Base-by-base conservation (phyloP, 208 protist species). In the Crithidia sp. region DNA sequence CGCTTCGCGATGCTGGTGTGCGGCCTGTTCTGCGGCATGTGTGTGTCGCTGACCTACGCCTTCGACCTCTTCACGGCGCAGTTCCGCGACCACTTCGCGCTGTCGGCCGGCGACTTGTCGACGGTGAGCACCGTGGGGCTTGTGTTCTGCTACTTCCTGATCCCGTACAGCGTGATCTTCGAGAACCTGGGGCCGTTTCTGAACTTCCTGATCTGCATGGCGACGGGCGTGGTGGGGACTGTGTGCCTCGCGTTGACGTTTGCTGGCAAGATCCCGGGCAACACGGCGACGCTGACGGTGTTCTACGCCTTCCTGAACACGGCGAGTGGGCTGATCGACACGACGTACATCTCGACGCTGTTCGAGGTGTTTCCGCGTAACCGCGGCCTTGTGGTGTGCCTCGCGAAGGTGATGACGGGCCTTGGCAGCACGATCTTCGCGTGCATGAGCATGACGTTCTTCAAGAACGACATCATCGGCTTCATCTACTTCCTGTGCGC, bases 361-460 rank as follows among this genome's bases (percentile, higher is more conserved):
- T 71, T 82, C 17, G 83, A 83, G 69, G 19, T 81, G 9, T 85
- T 87, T 67, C 79, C 76, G 36, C 76, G 76, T 44, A 85, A 87
- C 74, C 83, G 78, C 54, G 79, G 76, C 62, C 79, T 72, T 9
- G 79, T 84, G 19, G 67, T 87, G 54, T 70, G 60, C n/a, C 71
- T 85, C 37, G 73, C 80, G 10, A 86, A 89, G 77, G 77, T 89
- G 39, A 81, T 84, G 81, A 82, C 77, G 14, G 79, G 77, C 40
- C 75, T 89, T 17, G 77, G 77, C 67, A 83, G 79, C 74, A 73
- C 77, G 0, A 71, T 81, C 41, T 67, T 83, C 19, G 65, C 71
- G 4, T 77, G 68, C 63, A 13, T 85, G 16, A 82, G 78, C 61
- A 71, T 53, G 45, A 85, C 76, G 13, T 40, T 86, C 10, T 82